phyloP scores from a whole-genome alignment of 768 basidiomycete genomes.

The Leucosporidium creatinivorum region DNA sequence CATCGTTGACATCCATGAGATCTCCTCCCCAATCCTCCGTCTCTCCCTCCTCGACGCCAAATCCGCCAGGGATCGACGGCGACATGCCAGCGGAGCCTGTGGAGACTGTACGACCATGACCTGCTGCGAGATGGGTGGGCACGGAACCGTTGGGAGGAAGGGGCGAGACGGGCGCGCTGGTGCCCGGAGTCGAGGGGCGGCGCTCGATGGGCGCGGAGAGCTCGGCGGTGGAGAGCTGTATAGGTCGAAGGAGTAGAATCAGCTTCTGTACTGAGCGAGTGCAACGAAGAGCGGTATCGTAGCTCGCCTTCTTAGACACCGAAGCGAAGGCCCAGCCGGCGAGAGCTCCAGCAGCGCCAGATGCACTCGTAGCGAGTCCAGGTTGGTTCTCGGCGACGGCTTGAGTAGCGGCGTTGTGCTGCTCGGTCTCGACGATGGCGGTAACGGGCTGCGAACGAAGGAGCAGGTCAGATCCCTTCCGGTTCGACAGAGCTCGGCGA shows the following conservation, averaged over 20 bases:
- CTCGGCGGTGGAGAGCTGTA: constrained; percentile 63
- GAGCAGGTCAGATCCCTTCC: constrained; percentile 52
- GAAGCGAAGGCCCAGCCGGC: constrained; percentile 97
- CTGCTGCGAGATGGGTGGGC: constrained; percentile 45
- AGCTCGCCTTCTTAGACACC: constrained; percentile 65
- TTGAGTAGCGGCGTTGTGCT: constrained; percentile 37
- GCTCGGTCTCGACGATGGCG: constrained; percentile 15
- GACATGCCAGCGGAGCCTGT: constrained; percentile 39
- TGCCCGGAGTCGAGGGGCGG: constrained; percentile 8
- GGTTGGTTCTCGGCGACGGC: constrained; percentile 39
- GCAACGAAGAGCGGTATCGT: neutral
- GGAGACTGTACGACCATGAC: constrained; percentile 45
- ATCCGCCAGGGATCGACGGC: constrained; percentile 43
- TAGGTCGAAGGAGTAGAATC: constrained; percentile 2
- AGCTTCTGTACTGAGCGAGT: neutral
- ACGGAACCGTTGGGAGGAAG: constrained; percentile 28
- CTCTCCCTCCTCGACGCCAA: constrained; percentile 33
- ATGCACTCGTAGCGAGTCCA: constrained; percentile 68
- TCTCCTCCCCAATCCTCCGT: constrained; percentile 64
- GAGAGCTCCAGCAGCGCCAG: constrained; percentile 81
- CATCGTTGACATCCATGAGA: constrained; percentile 86
- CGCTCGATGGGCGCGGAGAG: constrained; percentile 50
- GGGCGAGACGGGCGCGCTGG: constrained; percentile 30
- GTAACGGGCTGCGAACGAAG: constrained; percentile 37
- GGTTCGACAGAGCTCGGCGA: neutral